Percentiles rank a stretch among this genome's conserved stretches.
Evolutionary conservation across 805 yeast genomes (phyloP).

Genomic region (Lipomyces kockii): DNA sequence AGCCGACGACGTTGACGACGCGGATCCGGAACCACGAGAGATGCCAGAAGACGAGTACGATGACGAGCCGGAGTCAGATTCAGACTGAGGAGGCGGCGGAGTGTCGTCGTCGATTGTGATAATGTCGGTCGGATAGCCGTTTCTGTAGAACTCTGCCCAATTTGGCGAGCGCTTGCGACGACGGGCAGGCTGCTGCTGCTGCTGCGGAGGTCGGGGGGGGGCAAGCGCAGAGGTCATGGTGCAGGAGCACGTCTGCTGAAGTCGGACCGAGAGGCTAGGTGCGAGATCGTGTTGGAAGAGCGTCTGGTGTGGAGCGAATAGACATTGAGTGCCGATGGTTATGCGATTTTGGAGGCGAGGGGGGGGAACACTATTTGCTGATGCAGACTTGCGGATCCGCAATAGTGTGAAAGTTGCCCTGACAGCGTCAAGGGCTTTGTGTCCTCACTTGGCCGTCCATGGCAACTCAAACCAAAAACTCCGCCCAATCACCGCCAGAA

Average conservation of each 20-base stretch:
- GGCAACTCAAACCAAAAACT: too few species aligned
- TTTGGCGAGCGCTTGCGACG: conserved; percentile 36
- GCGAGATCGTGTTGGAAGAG: neutral
- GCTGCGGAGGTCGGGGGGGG: conserved; percentile 2
- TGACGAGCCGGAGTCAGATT: conserved; percentile 5
- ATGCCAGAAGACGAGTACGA: conserved; percentile 11
- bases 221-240: conserved; percentile 11
- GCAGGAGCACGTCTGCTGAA: neutral
- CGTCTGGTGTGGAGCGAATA: neutral
- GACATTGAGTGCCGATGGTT: neutral
- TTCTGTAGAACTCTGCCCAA: conserved; percentile 44
- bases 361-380: neutral
- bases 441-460: too few species aligned
- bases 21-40: conserved; percentile 16
- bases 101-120: conserved; percentile 45
- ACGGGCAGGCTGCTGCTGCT: conserved; percentile 9
- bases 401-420: too few species aligned
- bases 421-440: too few species aligned
- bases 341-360: neutral
- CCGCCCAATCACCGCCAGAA: too few species aligned
- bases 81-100: conserved; percentile 28
- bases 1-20: conserved; percentile 24
- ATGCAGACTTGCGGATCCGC: too few species aligned
- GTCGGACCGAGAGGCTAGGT: neutral
- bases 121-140: conserved; percentile 43